Evolutionary conservation across 1,284 basidiomycete species (phyloP).

Genomic region (Inonotus hispidus): DNA sequence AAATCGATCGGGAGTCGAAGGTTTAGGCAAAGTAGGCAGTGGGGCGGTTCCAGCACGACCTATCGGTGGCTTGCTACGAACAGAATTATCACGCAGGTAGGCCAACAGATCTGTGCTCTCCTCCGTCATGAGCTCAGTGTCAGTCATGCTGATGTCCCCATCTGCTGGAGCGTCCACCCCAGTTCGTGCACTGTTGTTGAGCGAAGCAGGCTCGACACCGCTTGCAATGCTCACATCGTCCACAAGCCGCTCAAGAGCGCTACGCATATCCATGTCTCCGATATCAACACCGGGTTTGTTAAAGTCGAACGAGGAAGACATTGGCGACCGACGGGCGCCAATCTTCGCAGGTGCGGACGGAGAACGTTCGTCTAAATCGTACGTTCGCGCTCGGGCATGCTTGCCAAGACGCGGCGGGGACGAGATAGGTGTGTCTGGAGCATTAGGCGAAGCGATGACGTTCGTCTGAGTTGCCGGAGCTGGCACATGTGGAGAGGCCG

Average conservation of each 20-base stretch:
- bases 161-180: constrained; percentile 1
- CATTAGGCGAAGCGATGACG: background rate
- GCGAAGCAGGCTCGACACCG: constrained; percentile 15
- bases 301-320: constrained; percentile 15
- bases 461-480: background rate
- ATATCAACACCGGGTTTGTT: constrained; percentile 23
- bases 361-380: constrained; percentile 2
- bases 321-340: background rate
- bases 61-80: background rate
- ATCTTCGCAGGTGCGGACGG: background rate
- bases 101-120: constrained; percentile 16
- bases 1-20: background rate
- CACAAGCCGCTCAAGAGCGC: constrained; percentile 73
- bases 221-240: constrained; percentile 47
- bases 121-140: constrained; percentile 16
- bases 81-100: background rate
- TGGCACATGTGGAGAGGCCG: background rate
- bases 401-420: background rate
- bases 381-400: constrained; percentile 6
- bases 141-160: constrained; percentile 16
- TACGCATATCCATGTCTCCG: constrained; percentile 64
- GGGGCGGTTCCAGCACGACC: background rate
- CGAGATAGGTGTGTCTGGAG: background rate
- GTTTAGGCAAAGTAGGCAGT: constrained; percentile 17
- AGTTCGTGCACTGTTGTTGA: background rate